Evolutionary conservation across 2,329 filamentous ascomycete species (phyloP).

Genomic region (Chrysosporium keratinophilum): DNA sequence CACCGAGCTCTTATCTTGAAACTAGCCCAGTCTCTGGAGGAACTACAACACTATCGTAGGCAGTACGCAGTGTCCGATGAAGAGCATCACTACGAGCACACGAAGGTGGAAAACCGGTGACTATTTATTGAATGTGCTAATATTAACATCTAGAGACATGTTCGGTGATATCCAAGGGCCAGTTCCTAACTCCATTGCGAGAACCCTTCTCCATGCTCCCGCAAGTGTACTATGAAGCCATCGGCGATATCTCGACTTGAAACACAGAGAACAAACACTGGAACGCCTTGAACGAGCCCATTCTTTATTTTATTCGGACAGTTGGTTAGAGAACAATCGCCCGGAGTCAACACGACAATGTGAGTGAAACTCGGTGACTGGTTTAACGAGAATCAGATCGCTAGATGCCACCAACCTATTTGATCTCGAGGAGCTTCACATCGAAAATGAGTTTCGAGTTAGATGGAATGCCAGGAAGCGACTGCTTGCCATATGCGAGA

Average conservation of each 20-base stretch:
- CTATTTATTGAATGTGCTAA: not conserved
- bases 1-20: too few relatives aligned
- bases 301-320: not conserved
- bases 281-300: not conserved
- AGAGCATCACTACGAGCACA: too few relatives aligned
- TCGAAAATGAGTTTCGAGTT: conserved; percentile 93
- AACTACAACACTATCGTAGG: too few relatives aligned
- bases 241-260: not conserved
- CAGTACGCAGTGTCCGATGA: not conserved
- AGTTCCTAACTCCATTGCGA: not conserved
- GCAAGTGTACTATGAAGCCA: not conserved
- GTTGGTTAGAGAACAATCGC: not conserved
- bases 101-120: too few relatives aligned
- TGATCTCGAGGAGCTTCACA: conserved; percentile 73
- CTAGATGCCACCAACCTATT: conserved; percentile 43
- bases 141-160: not conserved
- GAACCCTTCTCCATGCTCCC: not conserved
- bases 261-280: not conserved
- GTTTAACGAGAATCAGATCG: not conserved
- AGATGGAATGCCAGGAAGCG: conserved; percentile 70
- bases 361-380: not conserved
- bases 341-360: not conserved
- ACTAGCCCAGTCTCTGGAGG: too few relatives aligned
- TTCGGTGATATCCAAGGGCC: not conserved
- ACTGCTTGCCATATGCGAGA: conserved; percentile 80